Evolutionary conservation across 2,329 filamentous ascomycete genomes (phyloP).

Genomic region (Fusarium sp.): DNA sequence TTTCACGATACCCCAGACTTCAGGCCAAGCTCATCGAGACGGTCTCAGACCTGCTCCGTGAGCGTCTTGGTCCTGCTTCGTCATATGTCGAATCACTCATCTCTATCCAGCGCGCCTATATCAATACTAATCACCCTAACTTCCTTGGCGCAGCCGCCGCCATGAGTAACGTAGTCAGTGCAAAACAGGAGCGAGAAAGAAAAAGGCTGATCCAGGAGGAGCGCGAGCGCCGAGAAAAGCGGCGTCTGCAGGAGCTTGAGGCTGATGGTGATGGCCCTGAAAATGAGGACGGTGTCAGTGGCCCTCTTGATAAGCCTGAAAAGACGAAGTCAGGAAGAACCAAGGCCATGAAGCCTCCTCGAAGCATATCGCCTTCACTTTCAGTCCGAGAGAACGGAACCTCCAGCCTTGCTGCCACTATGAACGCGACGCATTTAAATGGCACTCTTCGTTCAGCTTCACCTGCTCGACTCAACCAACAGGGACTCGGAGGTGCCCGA

Average conservation of each 20-base stretch:
- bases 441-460: conserved; percentile 54
- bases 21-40: conserved; percentile 98
- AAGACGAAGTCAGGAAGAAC: conserved; percentile 52
- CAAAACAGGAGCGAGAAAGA: conserved; percentile 93
- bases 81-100: conserved; percentile 96
- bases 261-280: conserved; percentile 78
- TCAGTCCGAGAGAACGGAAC: conserved; percentile 72
- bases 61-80: conserved; percentile 89
- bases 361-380: conserved; percentile 84
- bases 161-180: conserved; percentile 96
- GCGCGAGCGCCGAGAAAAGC: conserved; percentile 83
- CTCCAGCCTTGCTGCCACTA: conserved; percentile 67
- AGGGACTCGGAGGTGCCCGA: conserved; percentile 69
- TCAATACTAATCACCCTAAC: conserved; percentile 99
- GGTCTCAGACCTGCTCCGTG: conserved; percentile 92
- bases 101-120: conserved; percentile 96
- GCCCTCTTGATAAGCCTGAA: conserved; percentile 59
- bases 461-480: conserved; percentile 63
- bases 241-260: conserved; percentile 83
- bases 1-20: conserved; percentile 88
- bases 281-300: conserved; percentile 60
- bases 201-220: conserved; percentile 83
- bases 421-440: conserved; percentile 59
- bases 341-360: conserved; percentile 55
- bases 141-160: conserved; percentile 96